These are phyloP conservation scores for Dendrothele bispora DNA, from an alignment of 768 basidiomycete species.

Conservation along the genomic window DNA sequence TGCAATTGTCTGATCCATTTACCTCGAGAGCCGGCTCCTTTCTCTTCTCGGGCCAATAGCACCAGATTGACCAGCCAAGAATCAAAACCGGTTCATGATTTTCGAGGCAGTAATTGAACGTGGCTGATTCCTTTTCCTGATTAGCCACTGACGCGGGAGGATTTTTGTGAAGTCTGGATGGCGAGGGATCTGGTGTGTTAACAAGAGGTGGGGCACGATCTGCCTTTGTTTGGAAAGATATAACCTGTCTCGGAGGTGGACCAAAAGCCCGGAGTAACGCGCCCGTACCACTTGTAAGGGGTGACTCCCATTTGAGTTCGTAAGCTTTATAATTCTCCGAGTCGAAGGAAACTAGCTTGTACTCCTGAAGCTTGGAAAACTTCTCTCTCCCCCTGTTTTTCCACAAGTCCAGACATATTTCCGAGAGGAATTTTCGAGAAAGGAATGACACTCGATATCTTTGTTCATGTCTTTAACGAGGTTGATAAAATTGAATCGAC, in stretches of 20 bases:
- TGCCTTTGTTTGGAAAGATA: conserved; percentile 8
- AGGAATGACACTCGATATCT: conserved; percentile 3
- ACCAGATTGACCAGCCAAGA: conserved; percentile 18
- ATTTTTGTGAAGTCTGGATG: no score
- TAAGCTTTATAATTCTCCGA: conserved; percentile 12
- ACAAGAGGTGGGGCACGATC: conserved; percentile 1
- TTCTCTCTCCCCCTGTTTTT: conserved; percentile 11
- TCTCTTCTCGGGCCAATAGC: conserved; percentile 17
- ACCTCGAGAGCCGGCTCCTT: conserved; percentile 13
- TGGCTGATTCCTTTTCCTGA: conserved; percentile 1
- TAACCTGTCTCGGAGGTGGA: conserved; percentile 7
- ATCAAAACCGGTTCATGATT: conserved; percentile 13
- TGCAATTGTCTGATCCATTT: conserved; percentile 11
- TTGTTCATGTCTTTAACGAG: conserved; percentile 11
- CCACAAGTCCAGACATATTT: conserved; percentile 17
- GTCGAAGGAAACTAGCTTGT: conserved; percentile 13
- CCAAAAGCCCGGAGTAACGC: conserved; percentile 7
- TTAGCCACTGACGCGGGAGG: background rate
- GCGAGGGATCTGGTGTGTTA: no score
- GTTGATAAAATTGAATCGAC: conserved; percentile 15
- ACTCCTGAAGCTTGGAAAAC: conserved; percentile 7
- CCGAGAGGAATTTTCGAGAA: conserved; percentile 1
- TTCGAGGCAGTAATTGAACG: conserved; percentile 8
- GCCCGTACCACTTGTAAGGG: conserved; percentile 9
- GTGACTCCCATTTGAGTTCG: conserved; percentile 17